Evolutionary conservation across 768 basidiomycete species (phyloP).

Genomic region (Galerina marginata): DNA sequence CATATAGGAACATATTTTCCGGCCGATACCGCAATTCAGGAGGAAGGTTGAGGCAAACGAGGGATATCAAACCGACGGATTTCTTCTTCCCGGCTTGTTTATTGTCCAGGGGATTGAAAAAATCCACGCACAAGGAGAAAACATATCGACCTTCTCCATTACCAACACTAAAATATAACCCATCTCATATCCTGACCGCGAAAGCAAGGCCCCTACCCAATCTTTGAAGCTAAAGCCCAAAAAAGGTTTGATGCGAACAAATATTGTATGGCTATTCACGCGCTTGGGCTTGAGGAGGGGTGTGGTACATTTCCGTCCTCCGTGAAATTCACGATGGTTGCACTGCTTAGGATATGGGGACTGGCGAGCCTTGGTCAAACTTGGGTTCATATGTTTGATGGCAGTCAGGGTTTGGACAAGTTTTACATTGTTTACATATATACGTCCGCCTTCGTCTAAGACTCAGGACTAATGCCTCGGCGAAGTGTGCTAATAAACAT

Average conservation of each 20-base stretch:
- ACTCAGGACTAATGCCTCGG: no score
- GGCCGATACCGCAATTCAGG: slow-evolving; percentile 30
- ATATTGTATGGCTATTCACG: not conserved
- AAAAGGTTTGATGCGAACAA: slow-evolving; percentile 23
- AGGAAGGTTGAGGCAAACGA: slow-evolving; percentile 43
- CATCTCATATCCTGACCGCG: slow-evolving; percentile 33
- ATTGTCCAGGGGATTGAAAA: slow-evolving; percentile 41
- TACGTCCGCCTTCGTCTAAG: no score
- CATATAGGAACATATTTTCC: slow-evolving; percentile 44
- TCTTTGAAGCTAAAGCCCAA: slow-evolving; percentile 23
- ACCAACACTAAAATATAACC: slow-evolving; percentile 24
- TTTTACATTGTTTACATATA: no score
- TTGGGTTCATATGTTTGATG: slow-evolving; percentile 17
- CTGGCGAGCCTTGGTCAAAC: slow-evolving; percentile 2
- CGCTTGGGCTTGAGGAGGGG: slow-evolving; percentile 4
- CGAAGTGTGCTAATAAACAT: no score
- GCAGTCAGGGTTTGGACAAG: slow-evolving; percentile 20
- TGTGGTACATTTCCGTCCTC: slow-evolving; percentile 8
- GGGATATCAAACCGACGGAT: slow-evolving; percentile 32
- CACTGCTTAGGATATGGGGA: slow-evolving; percentile 18
- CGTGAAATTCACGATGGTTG: slow-evolving; percentile 4
- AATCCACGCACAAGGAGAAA: slow-evolving; percentile 37
- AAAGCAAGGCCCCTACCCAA: slow-evolving; percentile 32
- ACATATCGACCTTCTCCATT: slow-evolving; percentile 25
- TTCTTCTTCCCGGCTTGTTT: slow-evolving; percentile 31